A percentile compares a stretch with the other conserved stretches of the same genome.
phyloP scores from a whole-genome alignment of 169 alveolate genomes.

The Plasmodium yoelii region DNA sequence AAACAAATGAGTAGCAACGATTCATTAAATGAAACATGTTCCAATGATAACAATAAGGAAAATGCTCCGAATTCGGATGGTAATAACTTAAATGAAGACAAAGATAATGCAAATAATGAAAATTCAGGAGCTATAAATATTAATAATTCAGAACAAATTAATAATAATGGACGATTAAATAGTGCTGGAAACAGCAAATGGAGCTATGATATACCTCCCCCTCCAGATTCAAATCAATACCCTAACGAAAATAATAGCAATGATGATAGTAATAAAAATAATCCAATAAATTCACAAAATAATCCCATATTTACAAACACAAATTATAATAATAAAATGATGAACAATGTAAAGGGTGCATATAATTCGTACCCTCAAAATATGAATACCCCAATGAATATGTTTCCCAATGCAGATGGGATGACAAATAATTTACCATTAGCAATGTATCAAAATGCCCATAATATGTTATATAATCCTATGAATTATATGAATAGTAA shows the following conservation, averaged over 20 bases:
- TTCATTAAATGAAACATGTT: neutral
- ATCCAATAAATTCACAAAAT: neutral
- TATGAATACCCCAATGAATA: conserved; percentile 46
- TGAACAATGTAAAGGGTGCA: conserved; percentile 6
- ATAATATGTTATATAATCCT: conserved; percentile 42
- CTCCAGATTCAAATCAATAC: no score
- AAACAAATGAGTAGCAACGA: conserved; percentile 8
- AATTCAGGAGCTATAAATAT: no score
- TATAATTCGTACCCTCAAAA: conserved; percentile 36
- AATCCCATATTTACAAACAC: conserved; percentile 1
- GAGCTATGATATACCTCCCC: no score
- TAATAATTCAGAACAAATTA: neutral
- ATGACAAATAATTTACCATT: conserved; percentile 42
- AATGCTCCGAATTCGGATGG: no score
- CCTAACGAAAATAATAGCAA: neutral
- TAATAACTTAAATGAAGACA: no score
- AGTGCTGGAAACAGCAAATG: no score
- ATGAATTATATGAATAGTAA: conserved; percentile 69
- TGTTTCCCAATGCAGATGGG: conserved; percentile 6
- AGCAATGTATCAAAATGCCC: conserved; percentile 39
- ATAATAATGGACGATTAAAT: neutral
- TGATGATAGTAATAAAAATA: neutral
- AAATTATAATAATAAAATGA: conserved; percentile 33
- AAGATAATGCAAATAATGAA: no score
- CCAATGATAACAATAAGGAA: no score